Evolutionary conservation across 2,329 filamentous ascomycete genomes (phyloP).

Genomic region (Westerdykella sp.): DNA sequence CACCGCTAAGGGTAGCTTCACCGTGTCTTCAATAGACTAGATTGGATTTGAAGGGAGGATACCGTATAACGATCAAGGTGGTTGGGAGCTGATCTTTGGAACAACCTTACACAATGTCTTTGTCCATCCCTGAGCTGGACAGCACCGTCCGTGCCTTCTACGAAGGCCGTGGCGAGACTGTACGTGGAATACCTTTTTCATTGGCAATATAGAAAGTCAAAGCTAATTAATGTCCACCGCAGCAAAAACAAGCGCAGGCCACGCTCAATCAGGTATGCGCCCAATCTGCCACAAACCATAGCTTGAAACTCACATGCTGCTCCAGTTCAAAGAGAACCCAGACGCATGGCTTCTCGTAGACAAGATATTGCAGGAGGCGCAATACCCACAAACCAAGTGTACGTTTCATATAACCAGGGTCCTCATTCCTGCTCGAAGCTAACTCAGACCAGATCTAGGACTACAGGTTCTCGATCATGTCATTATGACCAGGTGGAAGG

Average conservation of each 20-base stretch:
- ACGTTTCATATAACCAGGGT: conserved; percentile 35
- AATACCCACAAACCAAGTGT: conserved; percentile 96
- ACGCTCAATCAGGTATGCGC: conserved; percentile 78
- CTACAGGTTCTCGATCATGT: conserved; percentile 97
- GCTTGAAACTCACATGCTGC: conserved; percentile 16
- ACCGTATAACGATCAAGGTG: conserved; percentile 9
- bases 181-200: conserved; percentile 43
- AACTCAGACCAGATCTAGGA: conserved; percentile 63
- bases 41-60: too few species aligned
- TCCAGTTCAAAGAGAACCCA: conserved; percentile 95
- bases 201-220: conserved; percentile 23
- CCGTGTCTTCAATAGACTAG: too few species aligned
- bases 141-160: conserved; percentile 94
- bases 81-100: conserved; percentile 31
- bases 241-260: conserved; percentile 96
- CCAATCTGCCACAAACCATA: conserved; percentile 2
- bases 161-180: conserved; percentile 89
- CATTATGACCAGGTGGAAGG: conserved; percentile 98
- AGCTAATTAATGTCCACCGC: conserved; percentile 35
- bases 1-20: conserved; percentile 3
- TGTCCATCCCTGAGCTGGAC: conserved; percentile 90
- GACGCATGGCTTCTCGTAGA: conserved; percentile 97
- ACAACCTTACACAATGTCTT: conserved; percentile 46
- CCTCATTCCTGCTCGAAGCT: conserved; percentile 20
- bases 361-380: conserved; percentile 88